Evolutionary conservation across 768 basidiomycete genomes (phyloP).

Genomic region (Lactarius deliciosus): DNA sequence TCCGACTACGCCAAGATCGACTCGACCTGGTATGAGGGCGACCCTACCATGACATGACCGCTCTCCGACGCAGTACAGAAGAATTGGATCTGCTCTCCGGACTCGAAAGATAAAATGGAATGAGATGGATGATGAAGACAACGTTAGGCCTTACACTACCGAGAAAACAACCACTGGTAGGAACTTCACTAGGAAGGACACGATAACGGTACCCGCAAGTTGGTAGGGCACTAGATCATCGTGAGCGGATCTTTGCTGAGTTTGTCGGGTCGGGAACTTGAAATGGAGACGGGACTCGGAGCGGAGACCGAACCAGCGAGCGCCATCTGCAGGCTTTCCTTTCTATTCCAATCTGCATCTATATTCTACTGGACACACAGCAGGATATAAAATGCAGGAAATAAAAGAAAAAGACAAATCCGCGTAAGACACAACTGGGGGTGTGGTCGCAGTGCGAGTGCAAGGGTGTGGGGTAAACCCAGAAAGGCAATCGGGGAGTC

Average conservation of each 20-base stretch:
- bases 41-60: no score
- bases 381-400: conserved; percentile 1
- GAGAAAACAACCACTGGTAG: no score
- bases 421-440: background rate
- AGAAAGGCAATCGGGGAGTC: background rate
- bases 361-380: background rate
- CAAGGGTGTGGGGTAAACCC: background rate
- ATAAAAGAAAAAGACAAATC: background rate
- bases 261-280: background rate
- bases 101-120: background rate
- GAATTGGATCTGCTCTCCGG: background rate
- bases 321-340: background rate
- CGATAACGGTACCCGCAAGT: no score
- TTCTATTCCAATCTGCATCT: background rate
- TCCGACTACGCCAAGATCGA: background rate
- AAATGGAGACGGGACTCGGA: background rate
- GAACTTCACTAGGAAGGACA: no score
- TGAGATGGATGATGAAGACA: background rate
- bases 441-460: background rate
- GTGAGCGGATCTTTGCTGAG: background rate
- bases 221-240: no score
- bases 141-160: background rate
- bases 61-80: background rate
- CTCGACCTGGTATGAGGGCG: background rate
- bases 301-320: background rate